Evolutionary conservation across 1,284 basidiomycete species (phyloP), one percentile per base, ranked within the genome.

Genomic region (Apiotrichum brassicae): DNA sequence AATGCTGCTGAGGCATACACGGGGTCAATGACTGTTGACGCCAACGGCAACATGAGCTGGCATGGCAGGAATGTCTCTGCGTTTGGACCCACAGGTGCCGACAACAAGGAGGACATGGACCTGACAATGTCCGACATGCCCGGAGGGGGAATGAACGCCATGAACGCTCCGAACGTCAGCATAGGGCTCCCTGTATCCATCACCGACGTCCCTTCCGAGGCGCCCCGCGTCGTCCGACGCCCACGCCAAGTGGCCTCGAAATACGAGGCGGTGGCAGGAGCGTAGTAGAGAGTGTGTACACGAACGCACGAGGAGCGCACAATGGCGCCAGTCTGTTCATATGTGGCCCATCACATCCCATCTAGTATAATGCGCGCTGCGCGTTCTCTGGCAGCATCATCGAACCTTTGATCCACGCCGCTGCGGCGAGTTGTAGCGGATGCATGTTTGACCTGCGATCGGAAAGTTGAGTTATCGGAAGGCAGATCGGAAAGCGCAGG

Each of bases 381-480:
- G 13, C 19, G 14, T 28, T 42, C 25, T 30, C 6, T 42, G 40
- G 40, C 32, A 42, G 40, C 40, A 42, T 42, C 40, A 19, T 42
- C 16, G 40, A 20, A 3, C 40, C 40, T 11, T n/a, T 40, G 39
- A n/a, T 14, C 39, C 25, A n/a, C 28, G 40, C 28, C 40, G 24
- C 28, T 42, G 40, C 22, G 28, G 40, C 40, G 40, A 42, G 40
- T 30, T 42, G 40, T 42, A 42, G 40, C 40, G 28, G 40, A 42
- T 42, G 40, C 28, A 42, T 42, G 24, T 42, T 42, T 30, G 24
- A 30, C 28, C n/a, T n/a, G n/a, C n/a, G n/a, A n/a, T n/a, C n/a
- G n/a, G n/a, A n/a, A n/a, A n/a, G n/a, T n/a, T n/a, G n/a, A n/a
- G n/a, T n/a, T n/a, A n/a, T n/a, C n/a, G n/a, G n/a, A n/a, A n/a